phyloP scores from a whole-genome alignment of 331 rosid genomes.

The Quercus tomentella region DNA sequence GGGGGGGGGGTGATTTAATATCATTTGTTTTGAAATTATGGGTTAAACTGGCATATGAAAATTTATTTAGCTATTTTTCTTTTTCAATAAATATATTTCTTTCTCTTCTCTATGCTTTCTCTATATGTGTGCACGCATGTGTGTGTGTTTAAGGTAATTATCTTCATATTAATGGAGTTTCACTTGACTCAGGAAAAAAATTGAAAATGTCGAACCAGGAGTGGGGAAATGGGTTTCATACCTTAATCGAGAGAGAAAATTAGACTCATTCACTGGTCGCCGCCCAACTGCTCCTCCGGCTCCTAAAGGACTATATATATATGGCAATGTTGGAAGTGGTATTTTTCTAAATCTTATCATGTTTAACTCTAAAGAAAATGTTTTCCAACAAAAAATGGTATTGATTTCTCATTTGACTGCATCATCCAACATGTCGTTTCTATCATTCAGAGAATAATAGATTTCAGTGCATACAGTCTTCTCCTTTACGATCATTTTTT shows the following conservation, averaged over 20 bases:
- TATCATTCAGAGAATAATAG: background rate
- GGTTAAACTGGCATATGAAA: background rate
- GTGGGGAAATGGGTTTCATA: conserved; percentile 99
- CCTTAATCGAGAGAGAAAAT: conserved; percentile 85
- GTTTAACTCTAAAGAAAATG: conserved; percentile 13
- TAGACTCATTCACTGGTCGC: conserved; percentile 73
- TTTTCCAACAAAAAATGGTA: conserved; percentile 10
- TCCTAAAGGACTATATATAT: conserved; percentile 88
- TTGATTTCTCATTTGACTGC: background rate
- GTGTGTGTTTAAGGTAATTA: background rate
- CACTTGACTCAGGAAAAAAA: conserved; percentile 51
- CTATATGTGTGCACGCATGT: too few species aligned
- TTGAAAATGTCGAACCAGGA: conserved; percentile 66
- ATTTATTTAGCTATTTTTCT: background rate
- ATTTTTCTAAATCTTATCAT: conserved; percentile 18
- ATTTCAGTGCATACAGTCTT: background rate
- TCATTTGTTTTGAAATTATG: background rate
- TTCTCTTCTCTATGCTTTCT: background rate
- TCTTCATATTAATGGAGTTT: conserved; percentile 6
- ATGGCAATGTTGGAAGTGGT: conserved; percentile 98
- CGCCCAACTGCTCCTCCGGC: conserved; percentile 83
- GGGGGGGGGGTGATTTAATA: background rate
- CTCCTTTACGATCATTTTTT: background rate
- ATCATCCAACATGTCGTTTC: background rate
- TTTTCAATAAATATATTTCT: background rate